phyloP scores from a whole-genome alignment of 345 rosid species.

The Bruguiera gymnorhiza region DNA sequence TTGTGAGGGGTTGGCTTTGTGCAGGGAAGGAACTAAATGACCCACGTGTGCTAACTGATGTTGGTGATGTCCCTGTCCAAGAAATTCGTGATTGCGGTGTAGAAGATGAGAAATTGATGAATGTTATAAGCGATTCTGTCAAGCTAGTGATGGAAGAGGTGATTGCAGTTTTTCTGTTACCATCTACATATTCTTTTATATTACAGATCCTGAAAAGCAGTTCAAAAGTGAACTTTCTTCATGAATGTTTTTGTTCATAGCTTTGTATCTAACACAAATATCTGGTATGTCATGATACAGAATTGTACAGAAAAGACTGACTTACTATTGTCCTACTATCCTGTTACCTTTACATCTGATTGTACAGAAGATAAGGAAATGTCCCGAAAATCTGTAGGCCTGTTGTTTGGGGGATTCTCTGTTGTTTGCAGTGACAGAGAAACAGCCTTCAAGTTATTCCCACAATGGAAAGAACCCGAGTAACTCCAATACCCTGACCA shows the following conservation, averaged over 20 bases:
- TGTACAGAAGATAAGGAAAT: background rate
- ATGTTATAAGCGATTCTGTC: constrained; percentile 80
- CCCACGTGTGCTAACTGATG: constrained; percentile 89
- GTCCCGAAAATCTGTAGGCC: background rate
- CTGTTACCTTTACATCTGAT: background rate
- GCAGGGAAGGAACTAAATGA: constrained; percentile 86
- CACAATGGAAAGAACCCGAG: too few species aligned
- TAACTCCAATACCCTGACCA: too few species aligned
- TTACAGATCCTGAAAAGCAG: background rate
- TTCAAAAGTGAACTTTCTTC: background rate
- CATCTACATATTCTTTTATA: background rate
- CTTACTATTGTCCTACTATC: background rate
- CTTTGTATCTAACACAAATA: background rate
- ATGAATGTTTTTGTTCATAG: too few species aligned
- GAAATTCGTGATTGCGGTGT: constrained; percentile 97
- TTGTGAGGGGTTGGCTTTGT: constrained; percentile 11
- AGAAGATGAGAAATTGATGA: constrained; percentile 89
- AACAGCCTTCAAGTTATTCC: too few species aligned
- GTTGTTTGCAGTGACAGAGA: too few species aligned
- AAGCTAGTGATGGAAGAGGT: constrained; percentile 95
- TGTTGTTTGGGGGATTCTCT: too few species aligned
- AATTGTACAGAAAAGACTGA: background rate
- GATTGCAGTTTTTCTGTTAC: background rate
- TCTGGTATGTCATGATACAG: too few species aligned
- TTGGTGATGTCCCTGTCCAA: constrained; percentile 96